phyloP scores from a whole-genome alignment of 2,329 filamentous ascomycete genomes.

The Emydomyces testavorans region DNA sequence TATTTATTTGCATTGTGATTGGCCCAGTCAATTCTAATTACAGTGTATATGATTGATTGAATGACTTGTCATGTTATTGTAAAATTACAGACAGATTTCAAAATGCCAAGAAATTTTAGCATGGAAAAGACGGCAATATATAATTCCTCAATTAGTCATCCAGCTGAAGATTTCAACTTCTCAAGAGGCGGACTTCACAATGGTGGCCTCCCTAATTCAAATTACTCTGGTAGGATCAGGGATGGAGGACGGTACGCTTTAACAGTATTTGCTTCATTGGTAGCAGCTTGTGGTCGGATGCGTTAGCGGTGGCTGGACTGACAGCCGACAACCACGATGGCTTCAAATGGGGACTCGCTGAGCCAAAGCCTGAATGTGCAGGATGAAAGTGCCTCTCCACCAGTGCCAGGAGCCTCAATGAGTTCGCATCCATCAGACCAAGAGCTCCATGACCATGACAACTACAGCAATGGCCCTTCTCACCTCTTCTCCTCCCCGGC shows the following conservation, averaged over 20 bases:
- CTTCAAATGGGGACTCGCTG: not conserved
- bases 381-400: not conserved
- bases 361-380: not conserved
- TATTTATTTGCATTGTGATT: too few species aligned
- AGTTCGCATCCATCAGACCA: not conserved
- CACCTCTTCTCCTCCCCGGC: not conserved
- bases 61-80: too few species aligned
- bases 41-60: too few species aligned
- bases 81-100: too few species aligned
- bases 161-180: not conserved
- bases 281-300: not conserved
- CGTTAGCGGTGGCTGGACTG: not conserved
- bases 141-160: constrained; percentile 4
- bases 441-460: not conserved
- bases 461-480: not conserved
- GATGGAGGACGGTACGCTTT: too few species aligned
- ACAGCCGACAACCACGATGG: not conserved
- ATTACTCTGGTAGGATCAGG: too few species aligned
- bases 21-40: too few species aligned
- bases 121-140: too few species aligned
- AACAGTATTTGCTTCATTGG: not conserved
- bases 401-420: not conserved
- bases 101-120: too few species aligned
- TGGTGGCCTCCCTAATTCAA: not conserved
- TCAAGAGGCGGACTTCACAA: not conserved